Evolutionary conservation across 768 basidiomycete species (phyloP).

Genomic region (Mycena latifolia): DNA sequence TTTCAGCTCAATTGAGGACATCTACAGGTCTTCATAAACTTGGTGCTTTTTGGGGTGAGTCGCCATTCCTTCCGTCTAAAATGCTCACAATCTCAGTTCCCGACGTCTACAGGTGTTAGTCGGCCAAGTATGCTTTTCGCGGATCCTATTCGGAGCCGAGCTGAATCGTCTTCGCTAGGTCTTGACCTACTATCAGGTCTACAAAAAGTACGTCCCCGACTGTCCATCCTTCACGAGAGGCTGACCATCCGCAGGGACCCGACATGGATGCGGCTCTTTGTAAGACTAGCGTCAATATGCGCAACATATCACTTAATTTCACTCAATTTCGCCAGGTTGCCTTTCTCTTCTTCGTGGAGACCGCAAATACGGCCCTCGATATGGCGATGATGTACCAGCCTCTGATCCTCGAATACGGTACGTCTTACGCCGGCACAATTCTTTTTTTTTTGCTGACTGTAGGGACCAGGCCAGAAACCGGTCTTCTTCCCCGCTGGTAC

Average conservation of each 20-base stretch:
- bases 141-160: conserved; percentile 2
- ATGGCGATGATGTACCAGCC: conserved; percentile 62
- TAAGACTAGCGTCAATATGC: conserved; percentile 31
- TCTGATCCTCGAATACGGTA: conserved; percentile 56
- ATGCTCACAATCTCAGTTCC: background rate
- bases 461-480: conserved; percentile 10
- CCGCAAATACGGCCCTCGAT: conserved; percentile 57
- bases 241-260: conserved; percentile 48
- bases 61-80: background rate
- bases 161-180: conserved; percentile 22
- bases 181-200: conserved; percentile 52
- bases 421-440: background rate
- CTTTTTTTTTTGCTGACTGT: no score
- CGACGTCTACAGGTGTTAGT: conserved; percentile 45
- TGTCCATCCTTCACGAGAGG: background rate
- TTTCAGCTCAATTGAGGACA: background rate
- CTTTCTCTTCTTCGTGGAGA: conserved; percentile 58
- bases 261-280: conserved; percentile 56
- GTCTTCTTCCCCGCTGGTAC: conserved; percentile 35
- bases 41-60: conserved; percentile 21
- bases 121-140: conserved; percentile 44
- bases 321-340: conserved; percentile 45
- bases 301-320: background rate
- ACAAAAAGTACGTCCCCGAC: conserved; percentile 12
- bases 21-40: background rate